phyloP scores from a whole-genome alignment of 805 yeast species.

The Kuraishia capsulata region DNA sequence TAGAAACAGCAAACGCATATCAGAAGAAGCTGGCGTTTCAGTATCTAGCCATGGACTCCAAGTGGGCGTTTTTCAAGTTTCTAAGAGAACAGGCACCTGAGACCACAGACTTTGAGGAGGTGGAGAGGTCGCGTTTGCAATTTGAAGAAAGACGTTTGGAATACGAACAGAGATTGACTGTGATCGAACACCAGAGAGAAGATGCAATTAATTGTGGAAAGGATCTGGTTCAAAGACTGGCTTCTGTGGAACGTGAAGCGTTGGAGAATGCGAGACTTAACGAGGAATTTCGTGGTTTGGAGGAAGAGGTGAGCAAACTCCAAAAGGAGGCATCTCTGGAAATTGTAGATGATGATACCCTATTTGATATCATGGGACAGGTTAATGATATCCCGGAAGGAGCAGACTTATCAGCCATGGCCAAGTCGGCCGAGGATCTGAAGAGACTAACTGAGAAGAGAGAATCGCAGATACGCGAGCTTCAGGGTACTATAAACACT shows the following conservation, averaged over 20 bases:
- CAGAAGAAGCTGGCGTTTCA: slow-evolving; percentile 52
- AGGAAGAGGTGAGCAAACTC: neutral
- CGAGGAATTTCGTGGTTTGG: neutral
- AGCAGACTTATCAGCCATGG: neutral
- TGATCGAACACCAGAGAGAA: neutral
- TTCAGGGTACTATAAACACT: neutral
- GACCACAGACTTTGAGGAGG: neutral
- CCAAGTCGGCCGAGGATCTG: neutral
- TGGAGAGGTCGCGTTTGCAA: neutral
- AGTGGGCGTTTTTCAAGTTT: slow-evolving; percentile 53
- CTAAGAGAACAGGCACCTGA: slow-evolving; percentile 26
- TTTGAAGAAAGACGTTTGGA: neutral
- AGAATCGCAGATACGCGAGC: neutral
- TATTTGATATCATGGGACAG: neutral
- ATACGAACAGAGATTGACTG: neutral
- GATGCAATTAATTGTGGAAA: neutral
- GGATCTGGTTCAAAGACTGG: neutral
- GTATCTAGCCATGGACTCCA: slow-evolving; percentile 63
- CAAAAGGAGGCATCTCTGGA: neutral
- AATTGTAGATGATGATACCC: neutral
- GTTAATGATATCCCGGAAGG: neutral
- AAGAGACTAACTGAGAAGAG: neutral
- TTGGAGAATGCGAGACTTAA: neutral
- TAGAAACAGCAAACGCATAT: slow-evolving; percentile 14
- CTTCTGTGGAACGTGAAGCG: neutral